Base-by-base conservation (phyloP, 2,329 filamentous ascomycete species). In the Paracoccidioides lutzii region DNA sequence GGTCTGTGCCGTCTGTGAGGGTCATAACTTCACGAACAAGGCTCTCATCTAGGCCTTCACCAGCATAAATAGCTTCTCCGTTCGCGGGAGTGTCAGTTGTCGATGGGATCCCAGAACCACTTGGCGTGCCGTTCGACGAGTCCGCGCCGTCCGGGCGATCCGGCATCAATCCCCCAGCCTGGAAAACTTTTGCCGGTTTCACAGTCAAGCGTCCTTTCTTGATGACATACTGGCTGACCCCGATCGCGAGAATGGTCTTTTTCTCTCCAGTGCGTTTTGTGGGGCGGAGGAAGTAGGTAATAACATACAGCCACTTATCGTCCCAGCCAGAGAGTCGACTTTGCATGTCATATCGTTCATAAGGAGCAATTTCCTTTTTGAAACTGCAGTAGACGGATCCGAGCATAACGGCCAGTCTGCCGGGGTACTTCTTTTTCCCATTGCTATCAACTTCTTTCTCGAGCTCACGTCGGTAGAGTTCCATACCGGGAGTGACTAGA, bases 191-290 rank as follows among this genome's bases (percentile, higher is more conserved):
- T 62, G 90, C 85, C 0, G 93, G 90, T 60, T 90, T 82, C 3
- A 97, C 81, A 0, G 91, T 97, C 64, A 93, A 76, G 30, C 91
- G 78, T 0, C 85, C 87, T 55, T 89, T 77, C 75, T 91, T 91
- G 68, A 88, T 83, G 43, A 91, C 87, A 68, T 91, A 91, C 74
- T 90, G 90, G 73, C 81, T 84, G 45, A 91, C 70, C 0, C 83
- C 83, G 0, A 84, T 84, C 0, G 87, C 88, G 62, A 85, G 79
- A 42, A 91, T 78, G 58, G 80, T 81, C 69, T 79, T 82, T 67
- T 82, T 76, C 68, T 71, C 75, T 32, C 73, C 73, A n/a, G 72
- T 72, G 46, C 69, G 69, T 56, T 69, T 69, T 22, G 70, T 70
- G 35, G 71, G 72, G 12, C 74, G 80, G 5, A 90, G 78, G 62